These are phyloP conservation scores for Aphanomyces euteiches DNA, from an alignment of 352 stramenopile genomes.

Conservation along the genomic window DNA sequence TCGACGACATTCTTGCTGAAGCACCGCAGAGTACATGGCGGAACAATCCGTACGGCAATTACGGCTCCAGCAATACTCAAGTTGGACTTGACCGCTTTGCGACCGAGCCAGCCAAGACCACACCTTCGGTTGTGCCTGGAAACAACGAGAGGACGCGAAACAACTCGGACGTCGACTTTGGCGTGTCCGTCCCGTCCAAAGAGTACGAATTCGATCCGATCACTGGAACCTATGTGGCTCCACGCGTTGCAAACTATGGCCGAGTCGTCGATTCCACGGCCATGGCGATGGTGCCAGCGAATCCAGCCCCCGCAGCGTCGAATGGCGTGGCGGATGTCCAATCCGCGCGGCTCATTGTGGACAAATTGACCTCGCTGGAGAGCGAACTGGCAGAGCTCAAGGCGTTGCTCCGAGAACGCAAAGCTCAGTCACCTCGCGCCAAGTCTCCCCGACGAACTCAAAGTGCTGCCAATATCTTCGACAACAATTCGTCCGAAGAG, in stretches of 20 bases:
- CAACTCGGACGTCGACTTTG: background rate
- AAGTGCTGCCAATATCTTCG: slow-evolving; percentile 7
- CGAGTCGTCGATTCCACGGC: background rate
- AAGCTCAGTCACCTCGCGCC: background rate
- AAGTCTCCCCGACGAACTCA: background rate
- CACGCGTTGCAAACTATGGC: background rate
- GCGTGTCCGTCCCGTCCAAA: background rate
- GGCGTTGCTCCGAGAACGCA: background rate
- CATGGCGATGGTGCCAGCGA: background rate
- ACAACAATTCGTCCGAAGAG: background rate
- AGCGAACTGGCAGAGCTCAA: slow-evolving; percentile 19
- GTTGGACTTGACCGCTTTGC: slow-evolving; percentile 7
- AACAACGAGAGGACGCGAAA: background rate
- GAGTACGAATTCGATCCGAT: slow-evolving; percentile 19
- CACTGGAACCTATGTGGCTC: slow-evolving; percentile 12
- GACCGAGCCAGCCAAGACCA: background rate
- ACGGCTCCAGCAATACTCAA: slow-evolving; percentile 2
- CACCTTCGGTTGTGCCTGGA: background rate
- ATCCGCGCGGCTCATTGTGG: background rate
- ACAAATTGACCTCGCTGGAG: slow-evolving; percentile 17
- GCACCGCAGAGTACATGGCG: background rate
- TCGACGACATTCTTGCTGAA: background rate
- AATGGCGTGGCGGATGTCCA: background rate
- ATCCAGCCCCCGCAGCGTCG: background rate
- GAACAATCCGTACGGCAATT: background rate